Conservation (phyloP, 192 early-diverging fungal species). For the Umbelopsis ramanniana region DNA sequence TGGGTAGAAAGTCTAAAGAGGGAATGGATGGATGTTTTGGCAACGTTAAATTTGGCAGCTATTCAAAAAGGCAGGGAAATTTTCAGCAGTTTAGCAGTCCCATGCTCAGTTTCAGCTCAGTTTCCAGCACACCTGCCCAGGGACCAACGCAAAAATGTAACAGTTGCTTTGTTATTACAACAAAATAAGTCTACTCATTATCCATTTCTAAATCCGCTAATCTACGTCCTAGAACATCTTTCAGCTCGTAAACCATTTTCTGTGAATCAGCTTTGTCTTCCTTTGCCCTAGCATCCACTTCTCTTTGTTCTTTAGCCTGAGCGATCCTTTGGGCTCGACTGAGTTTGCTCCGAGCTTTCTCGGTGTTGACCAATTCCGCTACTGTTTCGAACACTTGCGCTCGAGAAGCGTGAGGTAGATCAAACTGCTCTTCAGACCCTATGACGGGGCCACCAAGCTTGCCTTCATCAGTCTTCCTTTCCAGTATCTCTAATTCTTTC, state of each 20-base stretch:
- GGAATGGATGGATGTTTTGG: no score
- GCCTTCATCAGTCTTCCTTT: neutral
- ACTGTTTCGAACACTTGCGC: conserved; percentile 56
- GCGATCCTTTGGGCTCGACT: conserved; percentile 55
- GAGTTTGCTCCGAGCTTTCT: conserved; percentile 32
- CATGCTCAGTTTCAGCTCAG: no score
- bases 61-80: no score
- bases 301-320: conserved; percentile 47
- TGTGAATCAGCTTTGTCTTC: conserved; percentile 42
- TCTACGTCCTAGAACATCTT: conserved; percentile 55
- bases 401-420: conserved; percentile 42
- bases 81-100: no score
- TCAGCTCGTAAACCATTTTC: conserved; percentile 62
- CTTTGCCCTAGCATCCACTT: conserved; percentile 43
- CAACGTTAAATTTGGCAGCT: no score
- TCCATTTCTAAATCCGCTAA: conserved; percentile 29
- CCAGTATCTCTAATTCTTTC: conserved; percentile 16
- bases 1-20: no score
- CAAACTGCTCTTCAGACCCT: conserved; percentile 30
- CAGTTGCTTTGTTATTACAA: neutral
- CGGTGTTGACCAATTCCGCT: conserved; percentile 30
- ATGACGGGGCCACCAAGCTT: conserved; percentile 2
- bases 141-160: no score
- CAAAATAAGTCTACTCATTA: neutral
- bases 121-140: no score